Base-by-base conservation (phyloP, 2,329 filamentous ascomycete genomes). In the Exutisphaerella laricina region DNA sequence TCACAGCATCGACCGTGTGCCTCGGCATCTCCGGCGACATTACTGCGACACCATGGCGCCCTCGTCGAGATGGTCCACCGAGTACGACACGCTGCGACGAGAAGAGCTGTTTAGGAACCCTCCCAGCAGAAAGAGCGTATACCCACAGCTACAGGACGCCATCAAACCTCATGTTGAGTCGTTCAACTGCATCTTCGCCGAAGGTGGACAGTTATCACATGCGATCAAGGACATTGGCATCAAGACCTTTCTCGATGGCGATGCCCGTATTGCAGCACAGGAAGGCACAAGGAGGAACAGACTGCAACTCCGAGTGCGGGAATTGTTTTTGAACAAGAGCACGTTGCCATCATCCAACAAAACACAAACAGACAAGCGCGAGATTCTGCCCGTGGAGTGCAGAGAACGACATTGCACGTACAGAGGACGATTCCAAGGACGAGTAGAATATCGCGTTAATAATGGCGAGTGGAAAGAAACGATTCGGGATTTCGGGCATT, bases 321-420 rank as follows among this genome's bases (percentile, higher is more conserved):
- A 89, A 51, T 76, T 97, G 22, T 83, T 83, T 50, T 75, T 97
- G 33, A 85, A 92, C 54, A 94, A 88, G 66, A 80, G 89, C 8
- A 74, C 80, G 53, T 73, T 96, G 10, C 88, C 89, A 3, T 70
- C 83, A 1, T 78, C 78, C 38, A 96, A 96, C 71, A 95, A 94
- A 66, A 82, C 84, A 60, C 84, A 84, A 40, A 73, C 74, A 42
- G 80, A 77, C 57, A 87, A 87, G 65, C 79, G 92, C 62, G 85
- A 92, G 59, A 87, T 98, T 55, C 78, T 88, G 47, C 92, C 92
- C 0, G 80, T 90, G 26, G 92, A 98, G 70, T 95, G 88, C 70
- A 80, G 92, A 73, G 90, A 98, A 70, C 80, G 92, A 33, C 90
- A 97, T 73, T 80, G 80, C 41, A 88, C 89, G 21, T 98, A 98